Base-by-base conservation (phyloP, 202 grass and related monocot species). In the Cymbopogon flexuosus region DNA sequence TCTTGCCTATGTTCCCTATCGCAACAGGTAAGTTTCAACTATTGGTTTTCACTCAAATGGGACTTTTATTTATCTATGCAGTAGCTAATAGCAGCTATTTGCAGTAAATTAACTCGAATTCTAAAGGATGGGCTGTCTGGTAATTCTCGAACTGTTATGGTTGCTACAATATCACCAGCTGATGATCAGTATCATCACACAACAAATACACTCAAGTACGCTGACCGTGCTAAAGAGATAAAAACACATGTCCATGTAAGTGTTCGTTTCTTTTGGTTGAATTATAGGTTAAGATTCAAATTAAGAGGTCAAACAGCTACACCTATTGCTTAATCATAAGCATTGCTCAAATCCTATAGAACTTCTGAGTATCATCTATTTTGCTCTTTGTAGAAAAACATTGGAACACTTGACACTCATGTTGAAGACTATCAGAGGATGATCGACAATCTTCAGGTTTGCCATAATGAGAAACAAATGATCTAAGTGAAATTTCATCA, bases 221-320 rank as follows among this genome's bases (percentile, higher is more conserved):
- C 96, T 7, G 96, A 99, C 74, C 92, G 96, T 79, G 96, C 96
- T 68, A 99, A 99, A 81, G 96, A 99, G 77, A 99, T 99, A 77
- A 99, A 99, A 91, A 99, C 92, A 68, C 96, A 99, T 85, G 92
- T 99, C 61, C 90, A 99, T 85, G 96, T 99, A 93, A 91, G 92
- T 27, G 3, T 15, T 46, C 13, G 33, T 68, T 86, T 63, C 35
- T 59, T 76, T 64, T 34, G 42, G 22, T 62, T 66, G 43, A 42
- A 21, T 68, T 30, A 16, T 8, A 24, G 35, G 74, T 65, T 8
- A 75, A 61, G 10, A 68, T 68, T 35, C 37, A 80, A 24, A 68
- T 45, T 69, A 70, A 70, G 39, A 43, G 12, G 13, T 22, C 43
- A 76, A 8, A 62, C 23, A 60, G 27, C 27, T 27, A 27, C 27